Percentiles rank a stretch among this genome's conserved stretches.
Conservation (phyloP, 2,329 filamentous ascomycete genomes). For the Aspergillus pseudonomiae region DNA sequence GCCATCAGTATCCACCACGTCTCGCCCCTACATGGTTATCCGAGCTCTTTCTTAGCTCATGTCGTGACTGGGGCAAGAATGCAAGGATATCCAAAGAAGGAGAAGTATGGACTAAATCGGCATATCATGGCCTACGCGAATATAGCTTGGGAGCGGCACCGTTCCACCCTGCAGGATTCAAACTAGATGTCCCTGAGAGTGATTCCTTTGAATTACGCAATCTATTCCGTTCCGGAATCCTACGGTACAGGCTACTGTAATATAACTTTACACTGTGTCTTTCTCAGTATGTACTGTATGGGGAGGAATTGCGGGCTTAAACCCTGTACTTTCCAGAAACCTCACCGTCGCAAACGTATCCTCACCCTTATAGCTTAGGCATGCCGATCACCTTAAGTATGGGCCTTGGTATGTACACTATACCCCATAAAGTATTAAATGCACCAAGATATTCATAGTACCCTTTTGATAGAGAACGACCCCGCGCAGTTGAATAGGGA, state of each 20-base stretch:
- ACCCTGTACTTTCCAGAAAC: background rate
- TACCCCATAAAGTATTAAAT: background rate
- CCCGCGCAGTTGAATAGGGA: background rate
- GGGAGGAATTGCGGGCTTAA: background rate
- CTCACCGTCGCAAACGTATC: background rate
- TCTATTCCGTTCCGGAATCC: background rate
- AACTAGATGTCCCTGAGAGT: background rate
- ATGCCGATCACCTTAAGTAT: background rate
- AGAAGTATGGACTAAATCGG: background rate
- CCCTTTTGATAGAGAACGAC: background rate
- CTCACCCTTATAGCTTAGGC: no score
- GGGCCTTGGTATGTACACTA: background rate
- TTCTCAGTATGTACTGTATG: background rate
- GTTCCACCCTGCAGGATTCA: background rate
- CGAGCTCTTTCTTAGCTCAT: background rate
- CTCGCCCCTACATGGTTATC: background rate
- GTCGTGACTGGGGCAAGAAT: background rate
- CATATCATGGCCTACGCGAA: background rate
- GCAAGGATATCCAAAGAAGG: background rate
- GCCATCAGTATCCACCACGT: background rate
- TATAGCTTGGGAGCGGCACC: background rate
- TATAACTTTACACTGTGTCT: background rate
- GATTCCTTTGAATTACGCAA: background rate
- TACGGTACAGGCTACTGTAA: background rate
- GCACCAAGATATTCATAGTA: background rate